Base-by-base conservation (phyloP, 108 stramenopile species). In the Fistulifera pelliculosa region DNA sequence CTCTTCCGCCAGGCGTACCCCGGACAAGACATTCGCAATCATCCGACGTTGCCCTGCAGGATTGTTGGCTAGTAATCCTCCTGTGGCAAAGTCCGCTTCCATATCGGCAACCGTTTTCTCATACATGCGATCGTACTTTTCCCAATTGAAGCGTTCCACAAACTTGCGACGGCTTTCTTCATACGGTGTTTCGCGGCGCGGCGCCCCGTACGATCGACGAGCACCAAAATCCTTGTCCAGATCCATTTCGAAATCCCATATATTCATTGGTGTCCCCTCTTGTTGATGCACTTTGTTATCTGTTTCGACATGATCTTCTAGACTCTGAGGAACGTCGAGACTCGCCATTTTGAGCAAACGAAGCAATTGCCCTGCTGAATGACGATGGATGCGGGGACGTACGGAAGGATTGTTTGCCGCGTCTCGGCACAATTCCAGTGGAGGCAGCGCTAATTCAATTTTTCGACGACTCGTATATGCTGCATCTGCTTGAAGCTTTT, bases 341-440 rank as follows among this genome's bases (percentile, higher is more conserved):
- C 83, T 82, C n/a, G 88, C 82, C 22, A 86, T 64, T 15, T 40
- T 65, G 18, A 90, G 47, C 52, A 90, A 49, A 40, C 71, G 66
- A 17, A 56, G 48, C 35, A 90, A 68, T 55, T 90, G 82, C 11
- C 49, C 35, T 15, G 52, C 50, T 0, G 68, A 76, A 39, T 69
- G 70, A 1, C 70, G 38, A 56, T 56, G 39, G 27, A 56, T 47
- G 56, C 48, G 42, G 17, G 35, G 22, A 53, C 25, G 65, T 55
- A 17, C 48, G 6, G 31, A 35, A 35, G 31, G 31, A 22, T 44
- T 27, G 49, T 48, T 42, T 52, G 50, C 15, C 18, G 24, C 25
- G 7, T 26, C 44, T 6, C 24, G 41, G 1, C 3, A 45, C 54
- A 22, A 23, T 6, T 23, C 54, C 8, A 16, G 19, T n/a, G 71